Conservation (phyloP, 768 basidiomycete genomes). For the Amanita brunnescens region DNA sequence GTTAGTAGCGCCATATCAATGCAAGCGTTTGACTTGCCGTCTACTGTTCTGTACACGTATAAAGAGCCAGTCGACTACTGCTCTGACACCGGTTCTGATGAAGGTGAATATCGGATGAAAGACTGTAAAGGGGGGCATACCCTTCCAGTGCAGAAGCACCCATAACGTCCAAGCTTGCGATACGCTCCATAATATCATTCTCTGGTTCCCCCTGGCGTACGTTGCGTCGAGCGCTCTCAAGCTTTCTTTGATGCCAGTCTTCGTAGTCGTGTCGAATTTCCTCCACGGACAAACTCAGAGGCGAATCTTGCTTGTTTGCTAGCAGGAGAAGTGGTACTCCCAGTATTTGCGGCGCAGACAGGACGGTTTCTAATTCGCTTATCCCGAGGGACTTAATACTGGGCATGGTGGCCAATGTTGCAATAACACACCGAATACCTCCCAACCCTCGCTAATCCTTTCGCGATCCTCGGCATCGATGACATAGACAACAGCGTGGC, state of each 20-base stretch:
- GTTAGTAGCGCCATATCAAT: slow-evolving; percentile 3
- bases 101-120: not conserved
- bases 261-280: slow-evolving; percentile 89
- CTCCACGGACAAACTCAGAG: slow-evolving; percentile 71
- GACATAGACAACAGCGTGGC: slow-evolving; percentile 93
- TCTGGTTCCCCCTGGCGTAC: slow-evolving; percentile 38
- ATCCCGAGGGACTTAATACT: slow-evolving; percentile 3
- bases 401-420: not conserved
- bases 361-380: slow-evolving; percentile 57
- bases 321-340: slow-evolving; percentile 85
- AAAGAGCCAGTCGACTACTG: slow-evolving; percentile 92
- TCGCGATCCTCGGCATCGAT: slow-evolving; percentile 90
- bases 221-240: slow-evolving; percentile 57
- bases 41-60: slow-evolving; percentile 87
- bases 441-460: slow-evolving; percentile 89
- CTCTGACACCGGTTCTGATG: slow-evolving; percentile 75
- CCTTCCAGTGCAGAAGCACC: slow-evolving; percentile 88
- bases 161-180: slow-evolving; percentile 81
- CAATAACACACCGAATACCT: slow-evolving; percentile 79
- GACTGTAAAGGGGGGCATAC: slow-evolving; percentile 32
- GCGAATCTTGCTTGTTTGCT: slow-evolving; percentile 93
- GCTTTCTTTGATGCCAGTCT: slow-evolving; percentile 72
- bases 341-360: slow-evolving; percentile 84
- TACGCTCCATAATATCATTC: slow-evolving; percentile 39
- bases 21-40: slow-evolving; percentile 30